These are phyloP conservation scores for Ceratocystis diversiconidia DNA, from an alignment of 2,329 filamentous ascomycete genomes.

Conservation along the genomic window DNA sequence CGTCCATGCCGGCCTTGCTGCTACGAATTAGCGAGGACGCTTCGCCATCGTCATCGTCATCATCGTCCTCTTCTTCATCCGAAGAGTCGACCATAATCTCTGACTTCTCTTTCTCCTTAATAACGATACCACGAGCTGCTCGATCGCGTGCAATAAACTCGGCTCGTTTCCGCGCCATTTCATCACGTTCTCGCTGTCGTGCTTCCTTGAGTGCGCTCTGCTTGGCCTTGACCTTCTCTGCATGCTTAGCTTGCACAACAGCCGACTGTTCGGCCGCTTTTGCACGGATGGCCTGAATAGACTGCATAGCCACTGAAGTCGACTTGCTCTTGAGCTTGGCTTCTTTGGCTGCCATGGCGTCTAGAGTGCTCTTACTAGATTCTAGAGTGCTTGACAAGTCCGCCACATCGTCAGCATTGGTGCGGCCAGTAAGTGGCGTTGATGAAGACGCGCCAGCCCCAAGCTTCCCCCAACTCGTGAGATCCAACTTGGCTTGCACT, in stretches of 20 bases:
- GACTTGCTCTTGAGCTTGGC: constrained; percentile 23
- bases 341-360: constrained; percentile 31
- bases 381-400: constrained; percentile 35
- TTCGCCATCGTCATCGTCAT: constrained; percentile 42
- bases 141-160: constrained; percentile 57
- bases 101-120: constrained; percentile 24
- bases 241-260: constrained; percentile 20
- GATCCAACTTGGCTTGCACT: constrained; percentile 46
- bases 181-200: constrained; percentile 60
- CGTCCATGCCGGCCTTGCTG: constrained; percentile 34
- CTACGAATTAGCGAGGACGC: constrained; percentile 35
- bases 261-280: constrained; percentile 17
- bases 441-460: constrained; percentile 22
- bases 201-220: constrained; percentile 46
- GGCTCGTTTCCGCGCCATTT: constrained; percentile 56
- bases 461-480: constrained; percentile 41
- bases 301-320: constrained; percentile 15
- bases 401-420: constrained; percentile 34
- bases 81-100: constrained; percentile 85
- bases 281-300: constrained; percentile 13
- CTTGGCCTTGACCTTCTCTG: constrained; percentile 21
- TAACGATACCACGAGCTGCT: constrained; percentile 23
- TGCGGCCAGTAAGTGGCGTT: constrained; percentile 23
- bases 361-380: constrained; percentile 32
- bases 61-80: constrained; percentile 51